Percentiles rank a stretch among this genome's conserved stretches.
Conservation (phyloP, 2,329 filamentous ascomycete genomes). For the Exophiala dermatitidis region DNA sequence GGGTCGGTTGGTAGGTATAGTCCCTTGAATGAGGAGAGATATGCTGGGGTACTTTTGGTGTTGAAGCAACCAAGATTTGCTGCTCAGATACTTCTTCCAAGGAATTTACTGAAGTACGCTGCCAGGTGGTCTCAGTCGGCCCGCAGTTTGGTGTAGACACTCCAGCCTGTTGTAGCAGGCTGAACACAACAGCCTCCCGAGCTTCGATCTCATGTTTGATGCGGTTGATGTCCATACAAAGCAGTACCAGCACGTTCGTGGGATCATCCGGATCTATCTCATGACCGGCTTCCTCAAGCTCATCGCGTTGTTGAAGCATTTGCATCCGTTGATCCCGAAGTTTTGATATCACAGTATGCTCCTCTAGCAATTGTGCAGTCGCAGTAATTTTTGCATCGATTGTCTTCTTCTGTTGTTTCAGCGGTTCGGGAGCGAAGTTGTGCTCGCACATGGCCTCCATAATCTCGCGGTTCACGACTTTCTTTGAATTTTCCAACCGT, state of each 20-base stretch:
- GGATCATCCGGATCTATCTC: conserved; percentile 19
- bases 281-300: conserved; percentile 26
- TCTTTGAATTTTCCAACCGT: conserved; percentile 20
- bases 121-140: neutral
- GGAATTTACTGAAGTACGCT: neutral
- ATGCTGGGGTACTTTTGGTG: conserved; percentile 15
- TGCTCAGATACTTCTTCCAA: conserved; percentile 3
- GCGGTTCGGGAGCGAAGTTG: conserved; percentile 18
- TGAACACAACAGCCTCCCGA: conserved; percentile 11
- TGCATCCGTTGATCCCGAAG: conserved; percentile 9
- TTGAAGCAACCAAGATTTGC: conserved; percentile 26
- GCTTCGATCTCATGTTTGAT: conserved; percentile 17
- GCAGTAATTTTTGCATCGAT: conserved; percentile 35
- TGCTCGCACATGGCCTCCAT: conserved; percentile 25
- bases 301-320: conserved; percentile 30
- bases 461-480: conserved; percentile 14
- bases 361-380: conserved; percentile 28
- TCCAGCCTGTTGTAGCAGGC: conserved; percentile 16
- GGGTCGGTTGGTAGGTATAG: conserved; percentile 9
- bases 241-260: conserved; percentile 10
- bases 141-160: conserved; percentile 8
- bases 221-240: conserved; percentile 17
- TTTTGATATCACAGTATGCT: conserved; percentile 28
- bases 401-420: conserved; percentile 20
- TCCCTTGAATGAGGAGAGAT: neutral